Evolutionary conservation across 2,329 filamentous ascomycete genomes (phyloP), one percentile per base, ranked within the genome.

Genomic region (Colletotrichum cereale): DNA sequence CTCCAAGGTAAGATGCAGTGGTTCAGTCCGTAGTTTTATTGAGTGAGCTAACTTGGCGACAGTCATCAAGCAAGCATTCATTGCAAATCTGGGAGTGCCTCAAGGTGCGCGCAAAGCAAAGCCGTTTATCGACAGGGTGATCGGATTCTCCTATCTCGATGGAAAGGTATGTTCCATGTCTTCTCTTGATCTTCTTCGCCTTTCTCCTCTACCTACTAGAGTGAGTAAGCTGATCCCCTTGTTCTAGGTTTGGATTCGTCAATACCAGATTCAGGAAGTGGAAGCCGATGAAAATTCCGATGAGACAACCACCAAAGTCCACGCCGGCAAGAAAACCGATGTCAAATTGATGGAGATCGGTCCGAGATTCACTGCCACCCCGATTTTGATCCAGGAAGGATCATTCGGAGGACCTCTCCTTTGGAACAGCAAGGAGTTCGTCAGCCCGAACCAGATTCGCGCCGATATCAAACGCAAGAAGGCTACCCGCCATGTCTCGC

Each of bases 371-470:
- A 57, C 34, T 26, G 63, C 56, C 31, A 98, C 95, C 34, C 96
- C 96, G 0, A 98, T 98, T 75, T 7, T 67, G 5, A 63, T 98
- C 75, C 91, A 97, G 76, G 96, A 99, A 81, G 95, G 94, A 53
- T 95, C 93, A 73, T 98, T 99, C 77, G 96, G 96, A 65, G 96
- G 96, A 0, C 96, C 96, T 3, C 94, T 98, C 75, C 97, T 99
- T 79, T 99, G 97, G 84, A 94, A 98, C 86, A 98, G 98, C 86
- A 96, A 94, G 87, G 92, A 97, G 81, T 99, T 97, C 78, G 93
- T 99, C 65, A 96, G 93, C 75, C 96, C 96, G 12, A 99, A 99
- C 88, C 94, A 98, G 83, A 90, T 98, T 74, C 88, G 96, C 75
- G 87, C 94, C 50, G 96, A 98, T 74, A 82, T 97, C 76, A 87